These are phyloP conservation scores for Penicillium cosmopolitanum DNA, from an alignment of 495 filamentous ascomycete species.

Conservation along the genomic window DNA sequence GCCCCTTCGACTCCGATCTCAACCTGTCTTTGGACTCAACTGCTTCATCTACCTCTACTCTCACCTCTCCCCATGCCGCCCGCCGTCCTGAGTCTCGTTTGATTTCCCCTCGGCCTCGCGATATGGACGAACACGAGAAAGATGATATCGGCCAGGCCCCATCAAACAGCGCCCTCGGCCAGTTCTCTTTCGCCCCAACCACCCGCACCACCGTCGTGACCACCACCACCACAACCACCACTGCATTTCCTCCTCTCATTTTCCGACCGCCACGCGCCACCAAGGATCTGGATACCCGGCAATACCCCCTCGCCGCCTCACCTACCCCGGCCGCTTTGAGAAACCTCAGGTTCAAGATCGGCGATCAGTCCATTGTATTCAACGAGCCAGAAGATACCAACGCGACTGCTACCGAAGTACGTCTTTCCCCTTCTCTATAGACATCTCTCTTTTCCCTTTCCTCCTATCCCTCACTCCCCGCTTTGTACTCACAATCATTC, in stretches of 20 bases:
- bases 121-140: slow-evolving; percentile 39
- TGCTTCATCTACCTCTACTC: neutral
- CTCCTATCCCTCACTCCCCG: neutral
- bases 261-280: slow-evolving; percentile 76
- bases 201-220: slow-evolving; percentile 82
- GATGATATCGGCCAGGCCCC: slow-evolving; percentile 26
- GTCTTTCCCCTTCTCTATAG: neutral
- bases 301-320: slow-evolving; percentile 83
- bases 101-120: slow-evolving; percentile 20
- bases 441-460: neutral
- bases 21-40: slow-evolving; percentile 23
- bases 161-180: slow-evolving; percentile 51
- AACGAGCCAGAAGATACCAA: slow-evolving; percentile 67
- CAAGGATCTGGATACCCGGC: slow-evolving; percentile 77
- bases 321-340: slow-evolving; percentile 78
- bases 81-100: slow-evolving; percentile 21
- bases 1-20: slow-evolving; percentile 19
- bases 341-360: slow-evolving; percentile 72
- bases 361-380: slow-evolving; percentile 65
- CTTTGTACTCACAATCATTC: slow-evolving; percentile 17
- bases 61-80: slow-evolving; percentile 20
- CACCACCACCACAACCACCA: slow-evolving; percentile 92
- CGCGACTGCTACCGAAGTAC: slow-evolving; percentile 60
- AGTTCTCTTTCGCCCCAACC: slow-evolving; percentile 72
- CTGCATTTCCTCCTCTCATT: slow-evolving; percentile 80